Conservation (phyloP, 2,329 filamentous ascomycete genomes). For the Fusarium continuum region DNA sequence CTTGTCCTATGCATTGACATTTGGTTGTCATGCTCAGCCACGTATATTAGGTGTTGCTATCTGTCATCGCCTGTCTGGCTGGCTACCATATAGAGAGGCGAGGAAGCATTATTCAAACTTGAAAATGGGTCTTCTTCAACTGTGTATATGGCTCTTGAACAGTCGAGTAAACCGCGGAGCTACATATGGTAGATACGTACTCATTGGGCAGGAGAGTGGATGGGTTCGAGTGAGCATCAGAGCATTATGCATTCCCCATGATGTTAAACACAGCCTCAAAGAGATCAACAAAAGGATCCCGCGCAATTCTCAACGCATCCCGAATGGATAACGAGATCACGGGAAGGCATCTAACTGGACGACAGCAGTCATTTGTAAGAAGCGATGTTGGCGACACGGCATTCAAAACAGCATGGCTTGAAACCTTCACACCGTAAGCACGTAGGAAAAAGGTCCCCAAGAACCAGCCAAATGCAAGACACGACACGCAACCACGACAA, state of each 20-base stretch:
- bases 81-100: too few species aligned
- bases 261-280: constrained; percentile 27
- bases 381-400: constrained; percentile 12
- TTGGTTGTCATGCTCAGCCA: not conserved
- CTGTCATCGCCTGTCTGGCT: too few species aligned
- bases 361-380: not conserved
- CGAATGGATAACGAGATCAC: not conserved
- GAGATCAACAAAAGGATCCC: constrained; percentile 28
- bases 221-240: constrained; percentile 1
- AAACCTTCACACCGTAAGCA: not conserved
- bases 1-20: not conserved
- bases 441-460: not conserved
- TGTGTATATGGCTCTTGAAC: not conserved
- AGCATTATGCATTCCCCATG: constrained; percentile 6
- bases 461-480: not conserved
- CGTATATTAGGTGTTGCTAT: not conserved
- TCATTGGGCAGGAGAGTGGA: not conserved
- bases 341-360: constrained; percentile 5
- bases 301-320: not conserved
- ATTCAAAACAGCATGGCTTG: not conserved
- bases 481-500: not conserved
- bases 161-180: not conserved
- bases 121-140: too few species aligned
- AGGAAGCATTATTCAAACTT: too few species aligned
- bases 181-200: not conserved